Percentiles rank a stretch among this genome's conserved stretches.
Evolutionary conservation across 2,329 filamentous ascomycete species (phyloP).

Genomic region (Colletotrichum somersetense): DNA sequence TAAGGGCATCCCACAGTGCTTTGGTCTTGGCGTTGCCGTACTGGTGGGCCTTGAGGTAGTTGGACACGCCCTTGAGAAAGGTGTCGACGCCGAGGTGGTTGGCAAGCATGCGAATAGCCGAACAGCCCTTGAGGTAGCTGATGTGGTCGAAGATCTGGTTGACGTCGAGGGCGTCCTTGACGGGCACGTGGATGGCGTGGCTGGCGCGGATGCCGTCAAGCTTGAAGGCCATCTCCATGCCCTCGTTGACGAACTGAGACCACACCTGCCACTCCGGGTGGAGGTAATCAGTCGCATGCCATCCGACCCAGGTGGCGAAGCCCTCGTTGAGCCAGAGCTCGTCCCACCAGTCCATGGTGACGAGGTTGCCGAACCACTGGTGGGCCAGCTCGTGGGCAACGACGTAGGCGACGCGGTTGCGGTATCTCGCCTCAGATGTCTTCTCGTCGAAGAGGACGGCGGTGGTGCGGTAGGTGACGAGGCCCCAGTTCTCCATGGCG

Average conservation of each 20-base stretch:
- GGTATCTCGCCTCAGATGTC: slow-evolving; percentile 89
- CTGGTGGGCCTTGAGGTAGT: slow-evolving; percentile 88
- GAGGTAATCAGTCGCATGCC: slow-evolving; percentile 90
- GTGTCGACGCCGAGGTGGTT: slow-evolving; percentile 88
- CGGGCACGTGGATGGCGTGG: slow-evolving; percentile 95
- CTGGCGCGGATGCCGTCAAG: slow-evolving; percentile 92
- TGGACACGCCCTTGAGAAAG: slow-evolving; percentile 90
- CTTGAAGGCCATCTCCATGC: slow-evolving; percentile 90
- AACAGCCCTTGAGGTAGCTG: slow-evolving; percentile 96
- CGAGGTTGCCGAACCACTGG: slow-evolving; percentile 95
- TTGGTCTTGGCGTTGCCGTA: slow-evolving; percentile 93
- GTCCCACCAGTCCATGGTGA: slow-evolving; percentile 98
- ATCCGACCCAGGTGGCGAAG: slow-evolving; percentile 98
- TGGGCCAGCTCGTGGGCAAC: slow-evolving; percentile 98
- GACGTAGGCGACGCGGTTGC: slow-evolving; percentile 95
- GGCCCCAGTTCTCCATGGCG: slow-evolving; percentile 96
- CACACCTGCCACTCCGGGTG: slow-evolving; percentile 98
- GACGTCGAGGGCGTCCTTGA: slow-evolving; percentile 89
- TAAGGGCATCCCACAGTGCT: slow-evolving; percentile 90
- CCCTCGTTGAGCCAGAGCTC: slow-evolving; percentile 96
- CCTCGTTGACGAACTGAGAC: slow-evolving; percentile 97
- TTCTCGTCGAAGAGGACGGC: slow-evolving; percentile 96
- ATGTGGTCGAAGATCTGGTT: slow-evolving; percentile 99
- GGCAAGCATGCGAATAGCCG: slow-evolving; percentile 95
- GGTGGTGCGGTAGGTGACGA: slow-evolving; percentile 96